A percentile compares a stretch with the other conserved stretches of the same genome.
phyloP scores from a whole-genome alignment of 805 yeast species.

The Deakozyma indianensis region DNA sequence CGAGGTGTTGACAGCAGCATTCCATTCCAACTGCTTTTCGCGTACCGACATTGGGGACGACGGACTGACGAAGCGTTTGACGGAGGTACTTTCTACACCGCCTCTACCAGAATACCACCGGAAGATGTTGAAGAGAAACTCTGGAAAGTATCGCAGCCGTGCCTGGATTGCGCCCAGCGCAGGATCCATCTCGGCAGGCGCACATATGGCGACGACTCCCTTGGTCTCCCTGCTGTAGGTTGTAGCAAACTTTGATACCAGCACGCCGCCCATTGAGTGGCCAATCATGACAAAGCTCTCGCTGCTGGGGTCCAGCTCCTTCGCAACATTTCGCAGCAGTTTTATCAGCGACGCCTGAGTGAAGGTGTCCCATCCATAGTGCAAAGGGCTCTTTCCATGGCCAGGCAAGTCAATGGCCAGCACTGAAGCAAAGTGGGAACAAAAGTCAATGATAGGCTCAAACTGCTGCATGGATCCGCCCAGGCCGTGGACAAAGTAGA shows the following conservation, averaged over 20 bases:
- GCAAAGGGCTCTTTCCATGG: constrained; percentile 38
- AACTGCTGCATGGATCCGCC: constrained; percentile 88
- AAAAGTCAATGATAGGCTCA: constrained; percentile 51
- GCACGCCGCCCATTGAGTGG: constrained; percentile 61
- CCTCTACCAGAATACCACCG: constrained; percentile 46
- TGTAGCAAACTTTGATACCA: constrained; percentile 31
- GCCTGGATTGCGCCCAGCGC: constrained; percentile 7
- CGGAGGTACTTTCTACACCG: constrained; percentile 48
- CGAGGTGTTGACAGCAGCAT: constrained; percentile 43
- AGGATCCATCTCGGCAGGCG: constrained; percentile 15
- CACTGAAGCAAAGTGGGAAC: constrained; percentile 48
- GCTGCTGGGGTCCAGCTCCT: constrained; percentile 6
- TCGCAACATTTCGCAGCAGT: constrained; percentile 15
- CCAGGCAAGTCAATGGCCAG: constrained; percentile 78
- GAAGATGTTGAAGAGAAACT: constrained; percentile 34
- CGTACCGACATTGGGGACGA: constrained; percentile 22
- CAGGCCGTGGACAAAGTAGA: constrained; percentile 68
- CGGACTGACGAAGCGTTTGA: constrained; percentile 35
- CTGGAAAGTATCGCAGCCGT: constrained; percentile 17
- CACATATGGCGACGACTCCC: constrained; percentile 22
- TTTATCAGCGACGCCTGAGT: constrained; percentile 25
- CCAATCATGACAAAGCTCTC: constrained; percentile 30
- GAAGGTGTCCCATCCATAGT: constrained; percentile 24
- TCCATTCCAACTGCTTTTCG: constrained; percentile 53
- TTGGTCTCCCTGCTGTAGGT: not conserved